phyloP scores from a whole-genome alignment of 768 basidiomycete species.

The Floccularia luteovirens region DNA sequence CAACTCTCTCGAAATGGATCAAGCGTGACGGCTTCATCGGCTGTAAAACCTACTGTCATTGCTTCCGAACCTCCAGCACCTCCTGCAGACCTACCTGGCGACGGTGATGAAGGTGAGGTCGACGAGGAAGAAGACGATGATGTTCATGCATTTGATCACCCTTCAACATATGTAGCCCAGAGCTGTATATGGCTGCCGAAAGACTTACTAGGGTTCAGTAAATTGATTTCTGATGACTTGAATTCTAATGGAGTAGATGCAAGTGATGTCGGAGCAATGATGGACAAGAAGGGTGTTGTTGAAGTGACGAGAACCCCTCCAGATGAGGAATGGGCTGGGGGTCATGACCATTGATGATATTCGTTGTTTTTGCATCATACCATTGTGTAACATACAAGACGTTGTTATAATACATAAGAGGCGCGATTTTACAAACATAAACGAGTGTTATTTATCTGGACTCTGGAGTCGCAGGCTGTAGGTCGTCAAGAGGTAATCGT shows the following conservation, averaged over 20 bases:
- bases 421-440: slow-evolving; percentile 1
- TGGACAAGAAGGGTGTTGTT: slow-evolving; percentile 34
- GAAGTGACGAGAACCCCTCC: slow-evolving; percentile 38
- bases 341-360: slow-evolving; percentile 19
- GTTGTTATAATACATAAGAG: background rate
- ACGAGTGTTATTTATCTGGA: background rate
- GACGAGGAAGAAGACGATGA: too few relatives aligned
- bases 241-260: slow-evolving; percentile 30
- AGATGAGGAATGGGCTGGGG: slow-evolving; percentile 34
- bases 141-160: slow-evolving; percentile 40
- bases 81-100: slow-evolving; percentile 16
- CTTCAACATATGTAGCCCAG: slow-evolving; percentile 36
- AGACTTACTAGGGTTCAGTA: slow-evolving; percentile 33
- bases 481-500: slow-evolving; percentile 65
- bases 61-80: slow-evolving; percentile 22
- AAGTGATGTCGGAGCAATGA: slow-evolving; percentile 35
- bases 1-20: slow-evolving; percentile 9
- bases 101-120: slow-evolving; percentile 22
- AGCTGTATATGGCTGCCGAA: slow-evolving; percentile 40
- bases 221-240: slow-evolving; percentile 26
- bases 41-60: slow-evolving; percentile 9
- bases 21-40: slow-evolving; percentile 8
- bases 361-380: too few relatives aligned
- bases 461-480: slow-evolving; percentile 27
- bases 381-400: too few relatives aligned